Conservation (phyloP, 345 rosid genomes). For the Arabidopsis thaliana region TAIR10.1 NC_003070.9:230001-230500, state of each 20-base stretch:
- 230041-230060: neutral
- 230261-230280: neutral
- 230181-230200: neutral
- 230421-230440: slow-evolving; percentile 80
- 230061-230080: neutral
- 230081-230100: neutral
- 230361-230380: slow-evolving; percentile 82
- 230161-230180: slow-evolving; percentile 1
- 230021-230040: neutral
- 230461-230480: slow-evolving; percentile 3
- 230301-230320: neutral
- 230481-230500: no score
- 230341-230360: slow-evolving; percentile 71
- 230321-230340: neutral
- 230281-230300: neutral
- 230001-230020: neutral
- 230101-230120: neutral
- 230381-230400: slow-evolving; percentile 72
- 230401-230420: slow-evolving; percentile 95
- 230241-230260: neutral
- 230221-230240: neutral
- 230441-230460: slow-evolving; percentile 86
- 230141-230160: neutral
- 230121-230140: slow-evolving; percentile 7
- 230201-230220: neutral